A percentile compares a stretch with the other conserved stretches of the same genome.
Conservation (phyloP, 2,329 filamentous ascomycete genomes). For the Zelopaecilomyces penicillatus region DNA sequence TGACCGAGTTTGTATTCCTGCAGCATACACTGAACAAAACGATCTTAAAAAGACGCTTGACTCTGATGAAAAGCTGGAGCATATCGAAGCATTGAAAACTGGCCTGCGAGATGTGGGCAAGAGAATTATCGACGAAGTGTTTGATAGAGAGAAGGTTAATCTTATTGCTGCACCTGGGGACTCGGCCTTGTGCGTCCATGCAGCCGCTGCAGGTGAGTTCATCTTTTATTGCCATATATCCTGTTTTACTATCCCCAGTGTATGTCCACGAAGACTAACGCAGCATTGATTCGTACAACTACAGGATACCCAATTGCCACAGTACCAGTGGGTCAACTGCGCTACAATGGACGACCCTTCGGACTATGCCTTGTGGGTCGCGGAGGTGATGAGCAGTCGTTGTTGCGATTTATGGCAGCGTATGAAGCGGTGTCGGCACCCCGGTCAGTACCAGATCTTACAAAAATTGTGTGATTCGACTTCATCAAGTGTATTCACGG, state of each 20-base stretch:
- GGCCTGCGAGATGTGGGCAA: conserved; percentile 1
- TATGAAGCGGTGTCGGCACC: conserved; percentile 8
- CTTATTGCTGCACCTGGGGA: neutral
- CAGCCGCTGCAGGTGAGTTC: neutral
- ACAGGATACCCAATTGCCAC: conserved; percentile 9
- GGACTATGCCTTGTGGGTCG: conserved; percentile 8
- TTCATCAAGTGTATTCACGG: too few species aligned
- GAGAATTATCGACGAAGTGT: neutral
- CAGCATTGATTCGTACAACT: neutral
- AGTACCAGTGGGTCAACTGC: conserved; percentile 8
- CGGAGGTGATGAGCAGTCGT: conserved; percentile 7
- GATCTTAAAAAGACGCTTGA: conserved; percentile 12
- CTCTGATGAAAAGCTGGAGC: conserved; percentile 4
- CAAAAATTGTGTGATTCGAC: too few species aligned
- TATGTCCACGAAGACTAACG: too few species aligned
- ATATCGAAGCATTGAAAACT: neutral
- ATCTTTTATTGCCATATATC: neutral
- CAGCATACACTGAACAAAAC: conserved; percentile 11
- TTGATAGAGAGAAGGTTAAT: neutral
- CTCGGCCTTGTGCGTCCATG: neutral
- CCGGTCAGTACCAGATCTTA: conserved; percentile 5
- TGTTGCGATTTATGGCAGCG: conserved; percentile 11
- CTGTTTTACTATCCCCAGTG: too few species aligned
- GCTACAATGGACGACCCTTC: conserved; percentile 11
- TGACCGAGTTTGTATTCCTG: too few species aligned